Evolutionary conservation across 2,329 filamentous ascomycete genomes (phyloP).

Genomic region (Penicillium sp.): DNA sequence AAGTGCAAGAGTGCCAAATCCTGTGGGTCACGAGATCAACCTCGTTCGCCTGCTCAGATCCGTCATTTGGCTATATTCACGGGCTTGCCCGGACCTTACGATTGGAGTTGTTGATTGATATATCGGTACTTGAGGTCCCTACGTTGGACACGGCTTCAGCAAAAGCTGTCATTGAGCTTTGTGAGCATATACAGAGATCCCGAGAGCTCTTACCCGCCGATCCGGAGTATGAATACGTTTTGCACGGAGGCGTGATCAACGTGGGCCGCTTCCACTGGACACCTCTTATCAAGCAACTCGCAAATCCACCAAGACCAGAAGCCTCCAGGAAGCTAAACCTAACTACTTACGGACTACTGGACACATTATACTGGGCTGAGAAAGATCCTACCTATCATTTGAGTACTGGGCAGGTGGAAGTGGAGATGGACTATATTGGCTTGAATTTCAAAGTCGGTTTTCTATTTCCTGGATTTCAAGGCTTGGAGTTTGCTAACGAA

Average conservation of each 20-base stretch:
- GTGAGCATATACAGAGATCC: slow-evolving; percentile 4
- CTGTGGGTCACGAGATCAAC: slow-evolving; percentile 12
- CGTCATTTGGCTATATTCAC: slow-evolving; percentile 10
- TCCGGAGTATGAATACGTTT: slow-evolving; percentile 13
- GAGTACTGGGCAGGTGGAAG: slow-evolving; percentile 6
- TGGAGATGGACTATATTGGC: slow-evolving; percentile 15
- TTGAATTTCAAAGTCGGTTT: slow-evolving; percentile 14
- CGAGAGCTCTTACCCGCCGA: background rate
- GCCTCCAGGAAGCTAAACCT: slow-evolving; percentile 4
- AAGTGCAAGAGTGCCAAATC: slow-evolving; percentile 1
- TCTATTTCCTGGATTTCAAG: background rate
- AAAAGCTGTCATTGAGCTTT: background rate
- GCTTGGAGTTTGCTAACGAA: background rate
- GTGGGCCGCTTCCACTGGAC: slow-evolving; percentile 13
- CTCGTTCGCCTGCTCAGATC: slow-evolving; percentile 8
- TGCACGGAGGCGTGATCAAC: slow-evolving; percentile 9
- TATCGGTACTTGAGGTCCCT: slow-evolving; percentile 14
- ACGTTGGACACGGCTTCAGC: background rate
- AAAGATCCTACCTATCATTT: background rate
- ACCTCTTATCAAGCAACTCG: slow-evolving; percentile 3
- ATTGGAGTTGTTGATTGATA: slow-evolving; percentile 6
- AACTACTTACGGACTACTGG: slow-evolving; percentile 8
- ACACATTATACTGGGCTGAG: slow-evolving; percentile 7
- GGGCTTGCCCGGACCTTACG: slow-evolving; percentile 15
- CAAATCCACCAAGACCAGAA: background rate